Base-by-base conservation (phyloP, 805 yeast species). In the Wickerhamiella dianesei region DNA sequence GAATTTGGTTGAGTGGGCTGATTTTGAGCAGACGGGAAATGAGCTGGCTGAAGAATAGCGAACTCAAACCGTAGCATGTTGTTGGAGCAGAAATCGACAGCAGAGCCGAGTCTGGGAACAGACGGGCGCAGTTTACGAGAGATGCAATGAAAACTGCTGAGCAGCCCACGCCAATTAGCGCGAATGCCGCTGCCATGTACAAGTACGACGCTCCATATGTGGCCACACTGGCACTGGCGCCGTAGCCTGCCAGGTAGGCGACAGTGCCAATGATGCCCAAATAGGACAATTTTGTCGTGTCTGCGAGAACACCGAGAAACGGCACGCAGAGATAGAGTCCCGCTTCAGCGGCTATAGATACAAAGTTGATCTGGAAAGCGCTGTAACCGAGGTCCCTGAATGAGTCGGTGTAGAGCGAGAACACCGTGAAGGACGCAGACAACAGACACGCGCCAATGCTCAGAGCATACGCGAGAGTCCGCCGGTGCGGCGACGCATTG, bases 271-370 rank as follows among this genome's bases (percentile, higher is more conserved):
- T 55, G 21, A 79, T 54, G 3, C 88, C 79, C 40, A 87, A 61
- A 14, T 81, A 59, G 9, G 82, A 82, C 1, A 94, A 87, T 0
- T 95, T 94, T 58, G 81, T 83, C n/a, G 79, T 69, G 59, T 87
- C 96, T 2, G 92, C 87, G 44, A 84, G 64, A 52, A 82, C 76
- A 0, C 96, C 96, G 40, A 87, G 63, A 0, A 80, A 58, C 0
- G 97, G 96, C 4, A 89, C 75, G 8, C 89, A 79, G 45, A 86
- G 61, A 60, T 89, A 92, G 76, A 84, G 77, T 2, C 96, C 96
- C 49, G 82, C 61, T 22, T 82, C 80, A 36, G 84, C 78, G 20
- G 74, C 68, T 22, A 86, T 79, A 3, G 94, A 82, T 12, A 89
- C 77, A 47, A 77, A 63, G 64, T 89, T 92, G 60, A 77, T 70